Evolutionary conservation across 2,329 filamentous ascomycete genomes (phyloP), one percentile per base, ranked within the genome.

Genomic region (Hirsutella minnesotensis): DNA sequence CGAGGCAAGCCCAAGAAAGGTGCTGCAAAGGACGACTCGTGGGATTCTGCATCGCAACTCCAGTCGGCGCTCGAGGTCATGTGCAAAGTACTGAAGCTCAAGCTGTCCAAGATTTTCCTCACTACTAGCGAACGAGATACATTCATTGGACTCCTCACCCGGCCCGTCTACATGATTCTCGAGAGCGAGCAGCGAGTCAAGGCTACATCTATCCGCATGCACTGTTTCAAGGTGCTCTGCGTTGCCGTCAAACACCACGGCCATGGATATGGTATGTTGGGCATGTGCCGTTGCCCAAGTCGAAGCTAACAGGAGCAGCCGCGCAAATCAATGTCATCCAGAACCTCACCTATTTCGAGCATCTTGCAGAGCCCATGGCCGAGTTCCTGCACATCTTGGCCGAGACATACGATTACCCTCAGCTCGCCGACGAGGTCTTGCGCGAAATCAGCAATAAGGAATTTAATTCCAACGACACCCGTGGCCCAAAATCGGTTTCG

Each of bases 271-370:
- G 89, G 87, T 90, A 71, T 49, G 72, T 57, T 36, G 8, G 27
- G 5, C 20, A 18, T 10, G 7, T 4, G 9, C 16, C 4, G 13
- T 3, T 18, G 8, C 13, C n/a, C 8, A 10, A 13, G 16, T 24
- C 18, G 18, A 31, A 22, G 36, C 58, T 65, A 43, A 69, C 48
- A 38, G 20, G 5, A 20, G 34, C 54, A 94, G 86, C 86, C 41
- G 92, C 92, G 2, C 92, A 98, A 72, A 96, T 94, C 39, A 94
- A 89, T 38, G 94, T 98, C 55, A 89, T 96, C 43, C 92, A 98
- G 62, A 96, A 92, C 58, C 67, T 98, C 51, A 95, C 92, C 5
- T 98, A 98, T 60, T 98, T 96, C 55, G 92, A 98, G 64, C 92
- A 98, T 62, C 68, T 98, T n/a, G 90, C 92, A 1, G 92, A 98